Evolutionary conservation across 768 basidiomycete genomes (phyloP).

Genomic region (Strobilomyces dryophilus): DNA sequence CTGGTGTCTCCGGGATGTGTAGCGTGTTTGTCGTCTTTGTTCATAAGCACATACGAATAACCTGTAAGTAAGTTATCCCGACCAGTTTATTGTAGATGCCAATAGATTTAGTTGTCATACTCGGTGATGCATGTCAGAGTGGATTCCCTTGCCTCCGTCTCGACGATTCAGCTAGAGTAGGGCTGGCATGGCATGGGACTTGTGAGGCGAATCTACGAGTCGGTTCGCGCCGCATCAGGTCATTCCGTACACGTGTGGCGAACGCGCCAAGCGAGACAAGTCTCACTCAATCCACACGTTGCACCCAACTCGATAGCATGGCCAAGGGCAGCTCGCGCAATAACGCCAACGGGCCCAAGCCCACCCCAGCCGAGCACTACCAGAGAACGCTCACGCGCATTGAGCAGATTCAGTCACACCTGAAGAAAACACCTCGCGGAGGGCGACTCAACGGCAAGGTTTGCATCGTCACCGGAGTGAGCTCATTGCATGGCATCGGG

Average conservation of each 20-base stretch:
- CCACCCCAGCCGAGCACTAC: conserved; percentile 46
- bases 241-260: neutral
- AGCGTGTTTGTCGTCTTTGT: conserved; percentile 5
- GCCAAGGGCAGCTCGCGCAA: conserved; percentile 9
- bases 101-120: neutral
- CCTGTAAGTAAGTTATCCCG: conserved; percentile 5
- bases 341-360: conserved; percentile 5
- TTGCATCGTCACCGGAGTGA: conserved; percentile 84
- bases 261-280: neutral
- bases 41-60: neutral
- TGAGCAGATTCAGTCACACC: conserved; percentile 63
- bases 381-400: conserved; percentile 63
- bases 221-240: neutral
- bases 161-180: too few relatives aligned
- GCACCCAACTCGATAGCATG: conserved; percentile 11
- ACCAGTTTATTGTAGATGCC: conserved; percentile 5
- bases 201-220: neutral
- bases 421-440: conserved; percentile 48
- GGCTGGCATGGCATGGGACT: too few relatives aligned
- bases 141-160: too few relatives aligned
- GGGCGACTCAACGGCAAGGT: conserved; percentile 71
- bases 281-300: neutral
- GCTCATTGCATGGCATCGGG: conserved; percentile 88
- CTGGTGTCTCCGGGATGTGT: conserved; percentile 9
- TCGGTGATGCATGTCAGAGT: too few relatives aligned